Evolutionary conservation across 1,139 yeast genomes (phyloP), one percentile per base, ranked within the genome.

Genomic region (Zygoascus meyerae): DNA sequence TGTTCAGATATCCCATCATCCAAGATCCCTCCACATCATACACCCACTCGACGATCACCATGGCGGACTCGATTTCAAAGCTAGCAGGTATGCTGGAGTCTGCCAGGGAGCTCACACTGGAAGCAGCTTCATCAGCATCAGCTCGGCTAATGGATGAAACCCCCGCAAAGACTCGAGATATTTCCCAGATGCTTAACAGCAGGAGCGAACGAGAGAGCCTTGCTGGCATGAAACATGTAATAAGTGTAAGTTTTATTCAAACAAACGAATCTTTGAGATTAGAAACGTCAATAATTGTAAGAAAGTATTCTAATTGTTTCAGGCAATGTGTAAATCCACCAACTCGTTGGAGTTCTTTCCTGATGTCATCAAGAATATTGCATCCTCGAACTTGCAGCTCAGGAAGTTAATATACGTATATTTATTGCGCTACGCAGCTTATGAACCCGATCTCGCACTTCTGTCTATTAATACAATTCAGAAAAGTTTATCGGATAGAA

Each of bases 381-480:
- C 90, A 2, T 81, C 92, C 11, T 61, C 78, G 10, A 86, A 81
- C 56, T 61, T 79, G 31, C 84, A 81, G 55, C 77, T 87, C 38
- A 78, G 86, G 52, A 81, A 83, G 57, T 72, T 92, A 62, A 96
- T 92, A 4, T 81, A 87, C 64, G 73, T 84, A 1, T 89, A 87
- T 58, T 68, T 92, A 45, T 70, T 82, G 29, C 74, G 86, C 46
- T 90, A 80, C 63, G 95, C 96, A 11, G 95, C 86, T 53, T 69
- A 74, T 43, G 92, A 87, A 56, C 96, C 95, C 4, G 95, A 90
- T 63, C 74, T 87, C 14, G 95, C 97, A 1, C 72, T 94, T 30
- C 71, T 94, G 44, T 81, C 96, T 0, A 85, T 94, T 56, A 94
- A 94, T 65, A 86, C 97, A 0, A 85, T 94, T 42, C 98, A 94